Base-by-base conservation (phyloP, 1,284 basidiomycete species). In the Entoloma clypeatum region DNA sequence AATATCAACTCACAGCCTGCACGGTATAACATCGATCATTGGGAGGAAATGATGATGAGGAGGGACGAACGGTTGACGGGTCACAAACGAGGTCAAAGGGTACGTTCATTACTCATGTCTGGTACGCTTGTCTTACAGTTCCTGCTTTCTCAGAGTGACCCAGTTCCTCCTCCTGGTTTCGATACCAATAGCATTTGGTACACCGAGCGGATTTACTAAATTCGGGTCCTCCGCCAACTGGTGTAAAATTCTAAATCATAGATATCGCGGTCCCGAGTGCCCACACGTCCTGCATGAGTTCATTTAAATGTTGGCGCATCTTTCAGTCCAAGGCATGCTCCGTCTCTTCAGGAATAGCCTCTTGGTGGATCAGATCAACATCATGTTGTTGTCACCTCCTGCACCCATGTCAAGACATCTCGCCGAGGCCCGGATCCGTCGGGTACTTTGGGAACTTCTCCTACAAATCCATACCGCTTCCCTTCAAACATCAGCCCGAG, bases 1-100 rank as follows among this genome's bases (percentile, higher is more conserved):
- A n/a, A 41, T 23, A 14, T 21, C 19, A 19, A n/a, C 8, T 10
- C 33, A 14, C 39, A 96, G 93, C 84, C 88, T 39, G 75, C 86
- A 28, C 77, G 93, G 42, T 92, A 94, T 61, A 75, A 79, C 44
- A 60, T 93, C 27, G 93, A 96, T 57, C 65, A 75, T 22, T 96
- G 92, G 92, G 92, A 97, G 50, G 75, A 87, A 41, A 90, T 91
- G 86, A 91, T 97, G 91, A 91, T 95, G 85, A 79, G 84, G 57
- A 73, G 92, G 45, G 93, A 97, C 68, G 72, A 76, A 58, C 72
- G 88, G 53, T 64, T 97, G 61, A 95, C 92, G n/a, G 93, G 93
- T 13, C 87, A 88, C 58, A 59, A 68, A 56, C 76, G 93, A 53
- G 91, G 91, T 38, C 92, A 96, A 64, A 73, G 74, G 62, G 92